Evolutionary conservation across 1,139 yeast species (phyloP).

Genomic region (Yamadazyma aaseri): DNA sequence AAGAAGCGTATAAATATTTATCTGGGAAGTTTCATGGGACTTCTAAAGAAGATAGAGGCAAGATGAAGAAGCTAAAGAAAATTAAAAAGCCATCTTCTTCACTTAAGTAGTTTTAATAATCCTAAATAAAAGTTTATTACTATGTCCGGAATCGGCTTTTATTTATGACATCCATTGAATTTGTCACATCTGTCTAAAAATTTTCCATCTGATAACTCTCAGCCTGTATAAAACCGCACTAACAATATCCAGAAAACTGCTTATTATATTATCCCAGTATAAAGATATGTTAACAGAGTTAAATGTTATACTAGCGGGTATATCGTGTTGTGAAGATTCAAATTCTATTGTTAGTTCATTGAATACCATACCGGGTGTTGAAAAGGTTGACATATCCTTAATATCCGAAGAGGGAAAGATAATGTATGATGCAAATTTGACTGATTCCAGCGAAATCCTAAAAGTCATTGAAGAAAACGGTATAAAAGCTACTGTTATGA

Average conservation of each 20-base stretch:
- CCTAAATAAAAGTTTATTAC: not conserved
- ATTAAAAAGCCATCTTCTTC: not conserved
- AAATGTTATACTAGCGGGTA: conserved; percentile 24
- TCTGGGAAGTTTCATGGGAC: conserved; percentile 88
- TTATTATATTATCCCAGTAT: no score
- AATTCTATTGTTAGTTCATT: conserved; percentile 29
- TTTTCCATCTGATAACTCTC: no score
- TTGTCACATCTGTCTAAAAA: no score
- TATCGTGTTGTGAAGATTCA: conserved; percentile 43
- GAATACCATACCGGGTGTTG: conserved; percentile 22
- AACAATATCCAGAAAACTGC: no score
- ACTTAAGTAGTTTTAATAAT: not conserved
- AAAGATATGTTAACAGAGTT: conserved; percentile 4
- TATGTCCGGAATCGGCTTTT: conserved; percentile 1
- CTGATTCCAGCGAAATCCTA: conserved; percentile 5
- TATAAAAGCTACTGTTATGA: conserved; percentile 29
- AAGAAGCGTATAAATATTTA: conserved; percentile 80
- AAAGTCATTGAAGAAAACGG: conserved; percentile 38
- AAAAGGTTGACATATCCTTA: conserved; percentile 29
- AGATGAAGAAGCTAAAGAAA: conserved; percentile 1
- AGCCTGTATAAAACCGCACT: no score
- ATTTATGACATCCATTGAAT: no score
- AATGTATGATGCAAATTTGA: conserved; percentile 15
- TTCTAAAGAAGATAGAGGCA: conserved; percentile 4
- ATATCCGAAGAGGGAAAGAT: conserved; percentile 38